Base-by-base conservation (phyloP, 164 flowering plant genomes). In the Cinnamomum micranthum region DNA sequence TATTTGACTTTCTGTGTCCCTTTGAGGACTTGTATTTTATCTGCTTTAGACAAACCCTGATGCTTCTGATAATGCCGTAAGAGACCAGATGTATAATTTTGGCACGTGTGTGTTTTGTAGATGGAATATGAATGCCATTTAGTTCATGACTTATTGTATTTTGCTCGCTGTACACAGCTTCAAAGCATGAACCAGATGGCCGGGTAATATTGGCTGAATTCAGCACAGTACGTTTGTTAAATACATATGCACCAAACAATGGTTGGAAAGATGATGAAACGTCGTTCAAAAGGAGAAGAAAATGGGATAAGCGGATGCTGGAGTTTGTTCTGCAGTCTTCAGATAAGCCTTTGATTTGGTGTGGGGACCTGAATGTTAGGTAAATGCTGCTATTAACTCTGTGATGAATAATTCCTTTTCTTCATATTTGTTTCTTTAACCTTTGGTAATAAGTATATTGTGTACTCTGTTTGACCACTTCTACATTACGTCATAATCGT, bases 321-420 rank as follows among this genome's bases (percentile, higher is more conserved):
- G 99, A 91, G 65, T 91, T 93, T 84, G 92, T 92, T 74, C 12
- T 79, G n/a, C 87, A 81, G 77, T 75, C 80, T 76, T 85, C 89
- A 41, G 92, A 90, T 82, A 93, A 93, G 77, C 93, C 96, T 77
- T 91, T 95, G 73, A 89, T 95, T 47, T 95, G 99, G 99, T 95
- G 99, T 78, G 99, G 99, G 13, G 99, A 95, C 78, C 86, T 95
- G 77, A 95, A 95, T 88, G 98, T 93, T 9, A 95, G 98, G 98
- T 94, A 82, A 68, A 22, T 52, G 47, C 67, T 69, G 50, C 35
- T 71, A 68, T 50, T 47, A 50, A 47, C 25, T 23, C 31, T 13
- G 9, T 4, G 6, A 41, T 41, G 47, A 41, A 31, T 41, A 4
- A 22, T 70, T 71, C 22, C 20, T 59, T 35, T 71, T 47, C 55